Percentiles rank a stretch among this genome's conserved stretches.
Conservation (phyloP, 1,284 basidiomycete species). For the Pseudozyma sp. region DNA sequence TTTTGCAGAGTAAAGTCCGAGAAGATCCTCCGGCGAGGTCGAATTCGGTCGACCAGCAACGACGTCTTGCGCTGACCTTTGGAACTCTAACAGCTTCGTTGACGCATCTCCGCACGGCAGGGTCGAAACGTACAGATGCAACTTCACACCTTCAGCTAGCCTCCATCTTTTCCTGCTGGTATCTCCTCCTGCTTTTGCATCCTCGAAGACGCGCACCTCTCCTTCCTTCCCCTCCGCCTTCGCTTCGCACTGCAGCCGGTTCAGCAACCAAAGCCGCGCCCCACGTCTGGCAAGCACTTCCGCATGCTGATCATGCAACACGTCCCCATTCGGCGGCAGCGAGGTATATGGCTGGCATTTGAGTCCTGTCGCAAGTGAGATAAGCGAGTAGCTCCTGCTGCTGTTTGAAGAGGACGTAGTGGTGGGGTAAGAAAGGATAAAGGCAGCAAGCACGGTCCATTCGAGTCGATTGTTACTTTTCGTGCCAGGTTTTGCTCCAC, state of each 20-base stretch:
- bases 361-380: conserved; percentile 84
- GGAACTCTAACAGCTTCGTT: conserved; percentile 35
- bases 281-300: conserved; percentile 86
- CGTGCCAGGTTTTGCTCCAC: conserved; percentile 45
- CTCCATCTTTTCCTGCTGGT: conserved; percentile 69
- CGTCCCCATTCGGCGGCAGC: conserved; percentile 80
- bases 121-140: conserved; percentile 86
- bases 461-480: conserved; percentile 44
- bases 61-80: conserved; percentile 36
- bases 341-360: conserved; percentile 82
- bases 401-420: background rate
- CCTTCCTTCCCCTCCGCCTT: background rate
- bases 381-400: conserved; percentile 52
- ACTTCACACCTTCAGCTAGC: conserved; percentile 73
- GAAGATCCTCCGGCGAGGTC: conserved; percentile 11
- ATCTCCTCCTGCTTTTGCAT: background rate
- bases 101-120: conserved; percentile 76
- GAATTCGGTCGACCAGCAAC: conserved; percentile 1
- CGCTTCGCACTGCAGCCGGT: conserved; percentile 73
- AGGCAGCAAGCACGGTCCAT: conserved; percentile 57
- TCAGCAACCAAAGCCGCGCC: conserved; percentile 82
- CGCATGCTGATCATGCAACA: conserved; percentile 88
- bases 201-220: conserved; percentile 9
- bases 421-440: conserved; percentile 28
- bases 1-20: conserved; percentile 1